phyloP scores from a whole-genome alignment of 176 grass and related monocot genomes.

The Eragrostis nindensis region DNA sequence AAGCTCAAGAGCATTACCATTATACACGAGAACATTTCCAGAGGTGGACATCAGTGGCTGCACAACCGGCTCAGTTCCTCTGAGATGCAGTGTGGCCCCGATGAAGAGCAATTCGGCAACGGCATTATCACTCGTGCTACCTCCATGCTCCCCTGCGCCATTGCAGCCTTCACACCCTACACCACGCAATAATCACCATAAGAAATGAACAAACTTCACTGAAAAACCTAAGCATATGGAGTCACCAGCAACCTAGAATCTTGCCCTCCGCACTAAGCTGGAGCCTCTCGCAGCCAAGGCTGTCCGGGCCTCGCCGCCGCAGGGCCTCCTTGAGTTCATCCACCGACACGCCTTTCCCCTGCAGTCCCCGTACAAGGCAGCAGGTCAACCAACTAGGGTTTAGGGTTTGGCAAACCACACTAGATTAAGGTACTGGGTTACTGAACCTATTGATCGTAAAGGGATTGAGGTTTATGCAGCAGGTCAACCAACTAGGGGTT shows the following conservation, averaged over 20 bases:
- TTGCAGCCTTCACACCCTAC: conserved; percentile 3
- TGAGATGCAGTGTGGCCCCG: conserved; percentile 78
- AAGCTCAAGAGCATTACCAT: conserved; percentile 58
- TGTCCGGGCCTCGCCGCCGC: conserved; percentile 65
- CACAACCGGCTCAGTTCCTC: conserved; percentile 57
- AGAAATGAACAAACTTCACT: conserved; percentile 7
- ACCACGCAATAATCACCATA: neutral
- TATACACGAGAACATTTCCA: conserved; percentile 84
- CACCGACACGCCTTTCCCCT: conserved; percentile 46
- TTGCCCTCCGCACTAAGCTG: conserved; percentile 35
- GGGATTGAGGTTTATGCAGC: conserved; percentile 1
- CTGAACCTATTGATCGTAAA: neutral
- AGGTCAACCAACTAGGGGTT: neutral
- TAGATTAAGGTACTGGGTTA: neutral
- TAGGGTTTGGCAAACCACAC: conserved; percentile 4
- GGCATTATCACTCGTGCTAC: neutral
- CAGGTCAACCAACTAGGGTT: conserved; percentile 25
- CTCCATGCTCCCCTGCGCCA: neutral
- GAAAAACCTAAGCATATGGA: neutral
- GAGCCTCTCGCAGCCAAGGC: conserved; percentile 57
- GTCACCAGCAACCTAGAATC: conserved; percentile 34
- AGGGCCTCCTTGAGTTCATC: conserved; percentile 72
- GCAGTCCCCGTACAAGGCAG: neutral
- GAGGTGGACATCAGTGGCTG: conserved; percentile 60
- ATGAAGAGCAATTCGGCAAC: conserved; percentile 60